Percentiles rank a stretch among this genome's conserved stretches.
These are phyloP conservation scores for Exophiala sideris DNA, from an alignment of 2,329 filamentous ascomycete species.

Conservation along the genomic window DNA sequence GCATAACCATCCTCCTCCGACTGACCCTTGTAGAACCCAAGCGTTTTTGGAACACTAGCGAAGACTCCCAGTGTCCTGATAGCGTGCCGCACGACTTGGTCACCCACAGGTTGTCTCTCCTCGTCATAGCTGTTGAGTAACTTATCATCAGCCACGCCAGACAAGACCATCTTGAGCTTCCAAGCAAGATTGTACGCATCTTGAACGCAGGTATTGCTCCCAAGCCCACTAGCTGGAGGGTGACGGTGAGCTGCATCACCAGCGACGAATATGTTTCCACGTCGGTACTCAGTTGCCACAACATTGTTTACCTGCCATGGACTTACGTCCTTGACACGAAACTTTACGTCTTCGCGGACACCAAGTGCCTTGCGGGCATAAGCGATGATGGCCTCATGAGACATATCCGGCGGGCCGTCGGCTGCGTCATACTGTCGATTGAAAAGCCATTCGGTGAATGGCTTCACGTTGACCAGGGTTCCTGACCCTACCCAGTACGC, in stretches of 20 bases:
- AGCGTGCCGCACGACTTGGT: slow-evolving; percentile 27
- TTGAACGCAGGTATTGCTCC: slow-evolving; percentile 37
- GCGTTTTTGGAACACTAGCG: slow-evolving; percentile 31
- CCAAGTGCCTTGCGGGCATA: slow-evolving; percentile 28
- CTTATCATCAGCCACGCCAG: slow-evolving; percentile 18
- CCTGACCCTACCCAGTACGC: slow-evolving; percentile 12
- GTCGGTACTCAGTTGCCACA: slow-evolving; percentile 29
- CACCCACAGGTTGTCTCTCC: slow-evolving; percentile 39
- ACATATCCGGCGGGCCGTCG: slow-evolving; percentile 1
- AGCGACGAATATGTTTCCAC: slow-evolving; percentile 34
- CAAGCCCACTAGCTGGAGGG: slow-evolving; percentile 33
- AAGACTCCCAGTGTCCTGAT: slow-evolving; percentile 32
- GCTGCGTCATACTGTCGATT: slow-evolving; percentile 18
- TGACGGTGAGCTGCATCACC: slow-evolving; percentile 35
- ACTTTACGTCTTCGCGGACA: slow-evolving; percentile 29
- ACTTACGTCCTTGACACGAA: slow-evolving; percentile 30
- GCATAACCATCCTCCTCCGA: slow-evolving; percentile 81
- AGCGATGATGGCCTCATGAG: slow-evolving; percentile 4
- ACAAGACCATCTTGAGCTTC: slow-evolving; percentile 40
- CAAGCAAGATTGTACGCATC: slow-evolving; percentile 39
- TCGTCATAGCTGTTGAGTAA: slow-evolving; percentile 40
- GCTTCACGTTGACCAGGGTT: slow-evolving; percentile 35
- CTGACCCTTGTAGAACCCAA: slow-evolving; percentile 63
- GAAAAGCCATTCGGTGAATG: slow-evolving; percentile 33
- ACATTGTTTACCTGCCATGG: slow-evolving; percentile 30